These are phyloP conservation scores for Fusarium compactum DNA, from an alignment of 2,329 filamentous ascomycete species.

Conservation along the genomic window DNA sequence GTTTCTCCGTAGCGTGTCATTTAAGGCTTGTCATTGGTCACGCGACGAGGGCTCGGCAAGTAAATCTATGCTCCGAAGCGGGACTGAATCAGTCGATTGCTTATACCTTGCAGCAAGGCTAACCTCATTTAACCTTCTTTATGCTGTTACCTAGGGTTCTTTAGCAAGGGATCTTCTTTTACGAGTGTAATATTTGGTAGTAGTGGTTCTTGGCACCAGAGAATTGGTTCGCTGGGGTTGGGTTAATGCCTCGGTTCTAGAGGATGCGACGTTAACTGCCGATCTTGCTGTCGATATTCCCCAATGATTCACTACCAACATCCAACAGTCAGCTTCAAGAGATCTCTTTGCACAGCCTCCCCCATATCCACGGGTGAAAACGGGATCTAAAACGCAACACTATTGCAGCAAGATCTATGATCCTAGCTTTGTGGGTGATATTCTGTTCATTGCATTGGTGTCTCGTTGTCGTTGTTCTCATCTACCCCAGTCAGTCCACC, in stretches of 20 bases:
- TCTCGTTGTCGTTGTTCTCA: neutral
- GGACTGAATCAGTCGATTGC: constrained; percentile 25
- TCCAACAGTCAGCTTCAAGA: neutral
- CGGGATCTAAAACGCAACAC: constrained; percentile 9
- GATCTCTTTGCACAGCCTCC: neutral
- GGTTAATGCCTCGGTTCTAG: neutral
- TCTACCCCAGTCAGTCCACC: constrained; percentile 1
- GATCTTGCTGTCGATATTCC: constrained; percentile 6
- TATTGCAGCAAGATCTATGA: too few species aligned
- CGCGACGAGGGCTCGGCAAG: constrained; percentile 15
- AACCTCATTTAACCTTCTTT: neutral
- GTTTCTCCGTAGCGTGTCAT: neutral
- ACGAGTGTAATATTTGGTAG: neutral
- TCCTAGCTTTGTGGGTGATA: neutral
- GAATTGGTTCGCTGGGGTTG: neutral
- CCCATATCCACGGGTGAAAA: constrained; percentile 10
- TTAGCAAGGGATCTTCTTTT: neutral
- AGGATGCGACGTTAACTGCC: neutral
- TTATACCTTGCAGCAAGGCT: neutral
- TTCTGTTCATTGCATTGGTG: neutral
- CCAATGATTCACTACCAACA: too few species aligned
- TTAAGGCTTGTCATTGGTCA: neutral
- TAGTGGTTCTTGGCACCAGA: neutral
- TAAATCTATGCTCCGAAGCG: constrained; percentile 35
- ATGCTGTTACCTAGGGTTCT: neutral